Conservation (phyloP, 371 early-diverging fungal genomes). For the Furculomyces boomerangus region DNA sequence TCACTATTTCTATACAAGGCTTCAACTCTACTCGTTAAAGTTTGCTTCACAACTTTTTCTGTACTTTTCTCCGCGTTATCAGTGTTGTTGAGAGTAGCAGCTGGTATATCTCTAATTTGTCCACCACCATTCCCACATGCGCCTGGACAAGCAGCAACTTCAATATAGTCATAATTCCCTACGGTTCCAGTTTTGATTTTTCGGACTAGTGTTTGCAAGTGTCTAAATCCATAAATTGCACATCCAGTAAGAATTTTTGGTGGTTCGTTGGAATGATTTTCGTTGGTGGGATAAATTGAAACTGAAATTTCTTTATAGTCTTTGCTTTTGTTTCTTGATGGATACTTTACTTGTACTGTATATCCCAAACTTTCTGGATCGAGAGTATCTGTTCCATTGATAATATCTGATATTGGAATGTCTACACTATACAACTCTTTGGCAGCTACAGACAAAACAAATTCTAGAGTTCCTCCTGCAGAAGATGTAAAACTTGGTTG, state of each 20-base stretch:
- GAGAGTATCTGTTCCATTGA: constrained; percentile 6
- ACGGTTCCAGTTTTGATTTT: constrained; percentile 51
- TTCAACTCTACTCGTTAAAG: no score
- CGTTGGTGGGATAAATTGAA: constrained; percentile 26
- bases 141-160: constrained; percentile 36
- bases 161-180: constrained; percentile 63
- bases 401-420: constrained; percentile 11
- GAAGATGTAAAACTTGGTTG: no score
- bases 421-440: constrained; percentile 46
- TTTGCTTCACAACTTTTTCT: no score
- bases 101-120: constrained; percentile 11
- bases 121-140: constrained; percentile 23
- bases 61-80: no score
- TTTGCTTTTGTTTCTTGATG: constrained; percentile 43
- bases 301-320: constrained; percentile 61
- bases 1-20: no score
- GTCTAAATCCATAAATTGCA: constrained; percentile 89
- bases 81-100: no score
- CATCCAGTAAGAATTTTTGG: constrained; percentile 20
- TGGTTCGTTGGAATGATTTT: not conserved
- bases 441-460: constrained; percentile 65
- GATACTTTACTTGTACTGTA: constrained; percentile 4
- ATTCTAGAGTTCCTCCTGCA: constrained; percentile 81
- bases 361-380: not conserved
- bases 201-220: constrained; percentile 88